phyloP scores from a whole-genome alignment of 73 alveolate species.

The Tetrahymena elliotti region DNA sequence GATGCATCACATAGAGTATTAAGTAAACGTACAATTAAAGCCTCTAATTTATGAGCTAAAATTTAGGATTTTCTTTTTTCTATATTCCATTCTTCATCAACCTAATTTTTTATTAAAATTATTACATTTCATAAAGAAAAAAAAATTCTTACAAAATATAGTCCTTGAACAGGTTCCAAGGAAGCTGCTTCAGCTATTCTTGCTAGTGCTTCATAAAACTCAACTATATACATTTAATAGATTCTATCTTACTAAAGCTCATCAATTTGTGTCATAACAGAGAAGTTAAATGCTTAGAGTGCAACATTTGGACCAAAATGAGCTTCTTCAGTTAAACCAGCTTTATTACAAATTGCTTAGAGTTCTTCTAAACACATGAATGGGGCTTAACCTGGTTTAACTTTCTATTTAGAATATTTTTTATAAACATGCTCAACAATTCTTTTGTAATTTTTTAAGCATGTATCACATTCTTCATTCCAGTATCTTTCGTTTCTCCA shows the following conservation, averaged over 20 bases:
- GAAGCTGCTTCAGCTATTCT: slow-evolving; percentile 55
- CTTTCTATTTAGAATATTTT: slow-evolving; percentile 39
- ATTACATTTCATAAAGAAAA: not conserved
- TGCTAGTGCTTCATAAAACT: slow-evolving; percentile 64
- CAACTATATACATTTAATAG: slow-evolving; percentile 45
- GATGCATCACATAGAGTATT: not conserved
- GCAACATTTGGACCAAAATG: slow-evolving; percentile 63
- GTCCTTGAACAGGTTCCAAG: not conserved
- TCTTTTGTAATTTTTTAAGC: slow-evolving; percentile 40
- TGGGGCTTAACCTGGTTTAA: slow-evolving; percentile 59
- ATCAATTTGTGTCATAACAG: slow-evolving; percentile 63
- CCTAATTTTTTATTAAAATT: not conserved
- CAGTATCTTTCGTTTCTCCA: slow-evolving; percentile 63
- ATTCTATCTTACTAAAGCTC: slow-evolving; percentile 58
- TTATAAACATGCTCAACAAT: slow-evolving; percentile 44
- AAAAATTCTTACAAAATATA: not conserved
- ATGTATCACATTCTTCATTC: slow-evolving; percentile 60
- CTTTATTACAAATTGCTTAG: slow-evolving; percentile 23
- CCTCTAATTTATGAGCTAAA: not conserved
- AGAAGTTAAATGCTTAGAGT: slow-evolving; percentile 45
- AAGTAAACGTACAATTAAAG: not conserved
- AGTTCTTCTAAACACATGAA: slow-evolving; percentile 70
- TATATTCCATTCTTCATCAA: not conserved
- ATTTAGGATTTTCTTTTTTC: not conserved
- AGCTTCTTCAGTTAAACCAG: slow-evolving; percentile 53